Evolutionary conservation across 2,329 filamentous ascomycete species (phyloP), one percentile per base, ranked within the genome.

Genomic region (Penicillium sp.): DNA sequence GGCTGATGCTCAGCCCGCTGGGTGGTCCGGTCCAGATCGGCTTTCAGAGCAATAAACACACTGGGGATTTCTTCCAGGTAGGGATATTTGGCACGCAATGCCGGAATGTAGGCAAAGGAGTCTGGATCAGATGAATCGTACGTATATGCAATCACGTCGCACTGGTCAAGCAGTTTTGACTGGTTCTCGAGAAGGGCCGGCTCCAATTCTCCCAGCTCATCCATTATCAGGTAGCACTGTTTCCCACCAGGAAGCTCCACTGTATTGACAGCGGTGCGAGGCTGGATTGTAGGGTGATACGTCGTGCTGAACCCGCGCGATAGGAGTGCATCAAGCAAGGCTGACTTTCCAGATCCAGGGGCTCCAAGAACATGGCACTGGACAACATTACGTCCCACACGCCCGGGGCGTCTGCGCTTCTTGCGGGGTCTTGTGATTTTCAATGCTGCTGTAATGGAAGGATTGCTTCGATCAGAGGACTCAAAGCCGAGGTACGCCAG

Each of bases 121-220:
- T 97, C 91, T 0, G 93, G 92, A 54, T 98, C 91, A 1, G 90
- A 95, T 2, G 92, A 97, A 73, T 98, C 93, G 72, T 97, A 98
- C 0, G 89, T 86, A 71, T 95, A 97, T 71, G 92, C 95, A 40
- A 98, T 81, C 23, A 98, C 79, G 69, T 98, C 93, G 70, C 92
- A 97, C 5, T 90, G 85, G 63, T 95, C 89, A 12, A 98, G 63
- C 3, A 76, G 78, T 70, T 95, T 95, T 39, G 84, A 81, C 64
- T 86, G 84, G 65, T 98, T 98, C 49, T 97, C 93, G 3, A 98
- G 77, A 47, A 97, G 90, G 10, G 93, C 93, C 0, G 89, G 87
- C 69, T 97, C 93, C n/a, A 95, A 78, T 70, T 97, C 90, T 29
- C 93, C 93, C 0, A 97, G 84, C 71, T 98, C 93, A 64, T 95